Evolutionary conservation across 1,284 basidiomycete species (phyloP).

Genomic region (Tilletia walkeri): DNA sequence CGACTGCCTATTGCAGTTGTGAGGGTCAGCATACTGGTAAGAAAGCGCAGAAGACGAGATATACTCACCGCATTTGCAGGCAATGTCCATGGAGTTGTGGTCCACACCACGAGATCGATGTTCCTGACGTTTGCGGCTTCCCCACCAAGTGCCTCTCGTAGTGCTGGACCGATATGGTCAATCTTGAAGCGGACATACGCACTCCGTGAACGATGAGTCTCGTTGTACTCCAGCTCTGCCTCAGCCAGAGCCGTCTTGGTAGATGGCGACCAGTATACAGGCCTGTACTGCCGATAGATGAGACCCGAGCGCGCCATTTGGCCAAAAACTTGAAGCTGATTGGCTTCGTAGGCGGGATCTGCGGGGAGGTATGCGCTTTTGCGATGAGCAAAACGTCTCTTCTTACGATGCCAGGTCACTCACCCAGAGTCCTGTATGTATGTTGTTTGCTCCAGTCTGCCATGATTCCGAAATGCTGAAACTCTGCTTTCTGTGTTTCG

Average conservation of each 20-base stretch:
- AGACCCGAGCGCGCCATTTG: conserved; percentile 77
- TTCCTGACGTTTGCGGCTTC: conserved; percentile 27
- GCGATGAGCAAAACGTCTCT: not conserved
- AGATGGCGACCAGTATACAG: conserved; percentile 93
- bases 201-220: conserved; percentile 81
- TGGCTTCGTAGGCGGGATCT: conserved; percentile 81
- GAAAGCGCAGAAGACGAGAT: not conserved
- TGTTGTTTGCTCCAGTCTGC: conserved; percentile 77
- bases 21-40: conserved; percentile 10
- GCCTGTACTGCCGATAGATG: conserved; percentile 81
- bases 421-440: conserved; percentile 84
- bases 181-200: conserved; percentile 77
- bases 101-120: conserved; percentile 83
- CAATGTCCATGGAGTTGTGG: conserved; percentile 96
- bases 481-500: conserved; percentile 74
- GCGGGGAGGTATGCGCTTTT: conserved; percentile 26
- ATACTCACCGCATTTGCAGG: conserved; percentile 75
- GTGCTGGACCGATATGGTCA: not conserved
- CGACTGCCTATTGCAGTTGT: conserved; percentile 69
- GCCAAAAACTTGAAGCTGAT: conserved; percentile 82
- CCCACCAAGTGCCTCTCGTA: conserved; percentile 31
- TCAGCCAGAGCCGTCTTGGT: conserved; percentile 92
- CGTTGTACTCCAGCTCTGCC: conserved; percentile 87
- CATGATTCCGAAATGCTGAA: conserved; percentile 82
- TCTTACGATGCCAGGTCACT: conserved; percentile 34